Base-by-base conservation (phyloP, 768 basidiomycete genomes). In the Amanita rimosa region DNA sequence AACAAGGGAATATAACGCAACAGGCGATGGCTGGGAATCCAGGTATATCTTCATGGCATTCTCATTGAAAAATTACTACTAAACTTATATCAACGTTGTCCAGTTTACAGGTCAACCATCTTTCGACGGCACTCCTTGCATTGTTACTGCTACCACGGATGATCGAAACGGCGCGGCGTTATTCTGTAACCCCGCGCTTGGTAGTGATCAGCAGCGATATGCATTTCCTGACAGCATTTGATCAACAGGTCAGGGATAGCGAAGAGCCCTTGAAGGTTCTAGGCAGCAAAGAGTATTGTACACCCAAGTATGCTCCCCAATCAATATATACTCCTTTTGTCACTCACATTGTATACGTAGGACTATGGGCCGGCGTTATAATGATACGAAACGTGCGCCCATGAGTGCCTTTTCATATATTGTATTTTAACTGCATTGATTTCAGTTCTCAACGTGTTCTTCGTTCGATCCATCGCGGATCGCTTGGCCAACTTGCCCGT, bases 91-190 rank as follows among this genome's bases (percentile, higher is more conserved):
- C 29, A 10, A 31, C 11, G 9, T 35, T 13, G 6, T 39, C 10
- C 38, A 79, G 76, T 8, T 46, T 76, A 0, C 75, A 78, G 52
- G 67, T 73, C 34, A 77, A 78, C 54, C 53, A 66, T 53, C 57
- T 79, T 6, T 60, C 71, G 0, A 64, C 62, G 6, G 60, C 66
- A 5, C 60, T 76, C 0, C 60, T 75, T 3, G 58, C 64, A 0
- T 52, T 77, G 3, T 62, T 65, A 5, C 60, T 77, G 0, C 60
- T 76, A 0, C 76, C 77, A 0, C 55, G 52, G 7, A 63, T 78
- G 60, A 41, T 67, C 1, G 55, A 64, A 22, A 70, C 75, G 0
- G 64, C 68, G 0, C 51, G 60, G 21, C 55, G 58, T n/a, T 48
- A 64, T 49, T 39, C 56, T 1, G 62, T 64, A 1, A 57, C 51